A percentile compares a stretch with the other conserved stretches of the same genome.
Evolutionary conservation across 2,329 filamentous ascomycete species (phyloP).

Genomic region (Juglanconis juglandina): DNA sequence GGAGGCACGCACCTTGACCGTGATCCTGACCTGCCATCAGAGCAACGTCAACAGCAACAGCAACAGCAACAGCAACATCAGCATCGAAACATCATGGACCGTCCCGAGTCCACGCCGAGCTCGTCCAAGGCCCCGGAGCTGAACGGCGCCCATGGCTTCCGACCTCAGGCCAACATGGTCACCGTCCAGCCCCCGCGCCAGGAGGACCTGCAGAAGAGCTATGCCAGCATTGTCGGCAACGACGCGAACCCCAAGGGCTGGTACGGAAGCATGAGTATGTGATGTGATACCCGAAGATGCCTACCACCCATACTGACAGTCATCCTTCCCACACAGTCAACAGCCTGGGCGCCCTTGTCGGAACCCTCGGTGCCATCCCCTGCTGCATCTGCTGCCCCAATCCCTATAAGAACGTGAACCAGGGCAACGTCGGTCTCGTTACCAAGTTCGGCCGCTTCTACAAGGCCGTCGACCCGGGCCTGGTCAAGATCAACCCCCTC

Average conservation of each 20-base stretch:
- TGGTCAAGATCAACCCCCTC: conserved; percentile 95
- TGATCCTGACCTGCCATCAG: not conserved
- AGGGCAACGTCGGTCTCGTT: conserved; percentile 92
- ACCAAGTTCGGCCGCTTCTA: conserved; percentile 95
- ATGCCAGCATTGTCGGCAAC: conserved; percentile 62
- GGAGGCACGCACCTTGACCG: not conserved
- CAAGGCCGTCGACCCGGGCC: conserved; percentile 90
- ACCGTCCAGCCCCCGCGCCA: conserved; percentile 74
- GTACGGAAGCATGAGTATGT: conserved; percentile 83
- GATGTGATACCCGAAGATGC: not conserved
- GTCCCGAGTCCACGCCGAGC: not conserved
- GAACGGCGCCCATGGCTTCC: conserved; percentile 39
- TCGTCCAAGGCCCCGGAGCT: conserved; percentile 23
- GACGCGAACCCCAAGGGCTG: conserved; percentile 74
- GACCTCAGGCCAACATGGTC: conserved; percentile 51
- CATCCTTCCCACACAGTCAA: conserved; percentile 53
- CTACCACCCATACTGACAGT: not conserved
- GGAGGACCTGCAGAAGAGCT: conserved; percentile 81
- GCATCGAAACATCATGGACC: conserved; percentile 6
- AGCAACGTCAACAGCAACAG: not conserved
- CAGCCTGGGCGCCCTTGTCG: conserved; percentile 68
- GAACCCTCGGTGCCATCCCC: conserved; percentile 79
- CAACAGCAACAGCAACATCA: not conserved
- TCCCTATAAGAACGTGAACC: conserved; percentile 86
- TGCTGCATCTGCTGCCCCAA: conserved; percentile 93